These are phyloP conservation scores for Penicillium sp. DNA, from an alignment of 2,329 filamentous ascomycete genomes.

Conservation along the genomic window DNA sequence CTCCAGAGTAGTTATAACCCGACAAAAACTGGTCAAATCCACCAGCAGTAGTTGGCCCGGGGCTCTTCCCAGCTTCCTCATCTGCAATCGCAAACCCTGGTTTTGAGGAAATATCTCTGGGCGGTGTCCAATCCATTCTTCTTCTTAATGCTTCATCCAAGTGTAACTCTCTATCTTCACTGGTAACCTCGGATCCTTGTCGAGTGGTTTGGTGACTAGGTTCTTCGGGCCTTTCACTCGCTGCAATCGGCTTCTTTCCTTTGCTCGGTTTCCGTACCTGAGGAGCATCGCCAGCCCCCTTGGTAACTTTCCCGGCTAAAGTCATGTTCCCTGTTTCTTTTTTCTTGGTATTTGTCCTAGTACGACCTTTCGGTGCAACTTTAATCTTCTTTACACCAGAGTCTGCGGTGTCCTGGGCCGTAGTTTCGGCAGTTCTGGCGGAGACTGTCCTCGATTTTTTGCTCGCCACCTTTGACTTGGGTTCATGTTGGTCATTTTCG, in stretches of 20 bases:
- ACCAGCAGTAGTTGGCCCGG: neutral
- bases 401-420: conserved; percentile 15
- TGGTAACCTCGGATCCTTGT: conserved; percentile 22
- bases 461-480: conserved; percentile 19
- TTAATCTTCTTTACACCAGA: conserved; percentile 24
- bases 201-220: neutral
- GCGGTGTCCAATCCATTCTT: conserved; percentile 70
- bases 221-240: neutral
- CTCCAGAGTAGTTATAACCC: conserved; percentile 45
- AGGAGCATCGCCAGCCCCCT: conserved; percentile 28
- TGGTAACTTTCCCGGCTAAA: conserved; percentile 42
- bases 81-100: conserved; percentile 26
- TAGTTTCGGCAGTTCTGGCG: neutral
- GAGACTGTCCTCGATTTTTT: conserved; percentile 8
- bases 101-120: conserved; percentile 46
- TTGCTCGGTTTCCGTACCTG: conserved; percentile 18
- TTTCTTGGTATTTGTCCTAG: conserved; percentile 28
- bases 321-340: conserved; percentile 36
- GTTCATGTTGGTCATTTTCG: neutral
- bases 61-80: conserved; percentile 1
- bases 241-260: conserved; percentile 8
- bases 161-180: conserved; percentile 30
- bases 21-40: conserved; percentile 44
- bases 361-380: conserved; percentile 28
- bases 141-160: conserved; percentile 57